These are phyloP conservation scores for Suhomyces vadensis DNA, from an alignment of 805 yeast species.

Conservation along the genomic window DNA sequence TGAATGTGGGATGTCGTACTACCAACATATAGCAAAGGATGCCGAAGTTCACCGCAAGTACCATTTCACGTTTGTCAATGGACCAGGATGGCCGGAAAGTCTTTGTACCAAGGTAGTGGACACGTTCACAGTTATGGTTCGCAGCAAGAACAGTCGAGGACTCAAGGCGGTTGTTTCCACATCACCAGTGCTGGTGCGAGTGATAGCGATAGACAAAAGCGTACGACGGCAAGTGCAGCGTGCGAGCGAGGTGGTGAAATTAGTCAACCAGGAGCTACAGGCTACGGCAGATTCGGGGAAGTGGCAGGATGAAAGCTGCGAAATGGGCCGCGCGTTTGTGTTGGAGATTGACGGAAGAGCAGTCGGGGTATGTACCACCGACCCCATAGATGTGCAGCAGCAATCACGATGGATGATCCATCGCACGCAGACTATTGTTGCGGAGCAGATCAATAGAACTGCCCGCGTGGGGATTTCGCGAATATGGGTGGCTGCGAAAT, in stretches of 20 bases:
- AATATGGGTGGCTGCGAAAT: slow-evolving; percentile 45
- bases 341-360: slow-evolving; percentile 48
- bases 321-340: slow-evolving; percentile 43
- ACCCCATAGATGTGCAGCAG: slow-evolving; percentile 31
- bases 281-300: slow-evolving; percentile 46
- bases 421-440: slow-evolving; percentile 52
- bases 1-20: slow-evolving; percentile 56
- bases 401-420: slow-evolving; percentile 62
- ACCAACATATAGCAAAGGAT: slow-evolving; percentile 43
- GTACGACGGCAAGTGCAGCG: slow-evolving; percentile 21
- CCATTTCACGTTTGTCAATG: slow-evolving; percentile 51
- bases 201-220: slow-evolving; percentile 14
- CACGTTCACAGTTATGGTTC: slow-evolving; percentile 1
- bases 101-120: slow-evolving; percentile 2
- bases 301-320: slow-evolving; percentile 27
- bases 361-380: slow-evolving; percentile 59
- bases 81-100: slow-evolving; percentile 47
- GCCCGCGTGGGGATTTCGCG: slow-evolving; percentile 40
- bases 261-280: slow-evolving; percentile 60
- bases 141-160: neutral
- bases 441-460: slow-evolving; percentile 40
- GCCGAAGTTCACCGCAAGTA: slow-evolving; percentile 49
- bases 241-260: slow-evolving; percentile 36
- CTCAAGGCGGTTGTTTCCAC: neutral
- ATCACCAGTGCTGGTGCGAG: slow-evolving; percentile 11